Base-by-base conservation (phyloP, 306 rosid species). In the Prunus kanzakura region DNA sequence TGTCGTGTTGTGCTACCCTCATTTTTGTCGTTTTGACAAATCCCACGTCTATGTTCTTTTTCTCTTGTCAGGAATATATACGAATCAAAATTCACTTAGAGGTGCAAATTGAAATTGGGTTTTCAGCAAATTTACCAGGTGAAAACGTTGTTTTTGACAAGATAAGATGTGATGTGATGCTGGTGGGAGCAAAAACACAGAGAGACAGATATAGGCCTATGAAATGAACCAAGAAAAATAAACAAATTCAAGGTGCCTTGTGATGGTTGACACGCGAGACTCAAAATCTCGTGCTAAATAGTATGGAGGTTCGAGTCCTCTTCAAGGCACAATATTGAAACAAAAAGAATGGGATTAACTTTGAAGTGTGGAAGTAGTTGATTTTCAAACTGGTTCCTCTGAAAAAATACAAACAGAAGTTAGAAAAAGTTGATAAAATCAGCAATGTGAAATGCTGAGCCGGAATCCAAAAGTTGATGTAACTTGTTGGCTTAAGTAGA, bases 1-100 rank as follows among this genome's bases (percentile, higher is more conserved):
- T 84, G 90, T 91, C 91, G 86, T 84, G 70, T 86, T 38, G 4
- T 60, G 20, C 72, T 8, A n/a, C 13, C 65, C 56, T 66, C 71
- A 41, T 29, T 35, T 60, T 19, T 62, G 74, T 71, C 63, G 58
- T 64, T 71, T 68, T 75, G 32, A 20, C 50, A 32, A 13, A 16
- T 50, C 57, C 43, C 25, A 1, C 23, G 19, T 30, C 12, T 64
- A 7, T 30, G 41, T 5, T 27, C 6, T 62, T 18, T 5, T 16
- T 29, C 20, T 14, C 45, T 61, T 27, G 67, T 29, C 3, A 29
- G 20, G 43, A 62, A 58, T 25, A 1, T 23, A 20, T 35, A 35
- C 6, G 43, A 35, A 35, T 35, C 43, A 25, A 58, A 58, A 51
- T 52, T 47, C 13, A 11, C 52, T 47, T 47, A 47, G 4, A 35